Evolutionary conservation across 2,329 filamentous ascomycete species (phyloP).

Genomic region (Cladophialophora exuberans): DNA sequence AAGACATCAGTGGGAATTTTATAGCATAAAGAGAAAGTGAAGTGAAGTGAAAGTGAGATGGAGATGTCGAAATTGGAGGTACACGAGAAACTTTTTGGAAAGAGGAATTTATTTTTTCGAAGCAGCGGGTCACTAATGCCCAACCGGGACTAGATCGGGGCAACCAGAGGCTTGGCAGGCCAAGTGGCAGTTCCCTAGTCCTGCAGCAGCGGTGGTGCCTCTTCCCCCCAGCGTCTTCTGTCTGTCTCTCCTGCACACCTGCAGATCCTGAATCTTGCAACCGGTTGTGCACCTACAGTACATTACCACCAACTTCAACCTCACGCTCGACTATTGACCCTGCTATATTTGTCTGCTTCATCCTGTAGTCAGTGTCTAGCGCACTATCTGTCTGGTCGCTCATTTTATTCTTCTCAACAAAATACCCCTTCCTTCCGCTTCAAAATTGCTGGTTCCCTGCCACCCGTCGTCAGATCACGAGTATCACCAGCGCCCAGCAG

Average conservation of each 20-base stretch:
- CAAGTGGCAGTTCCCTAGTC: not conserved
- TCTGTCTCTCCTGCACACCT: slow-evolving; percentile 36
- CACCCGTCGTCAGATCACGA: slow-evolving; percentile 8
- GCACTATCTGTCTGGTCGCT: slow-evolving; percentile 5
- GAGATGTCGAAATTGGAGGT: not conserved
- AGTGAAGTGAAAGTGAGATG: not conserved
- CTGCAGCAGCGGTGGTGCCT: slow-evolving; percentile 2
- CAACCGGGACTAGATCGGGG: not conserved
- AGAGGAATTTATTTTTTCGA: slow-evolving; percentile 1
- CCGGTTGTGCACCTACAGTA: not conserved
- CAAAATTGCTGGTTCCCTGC: slow-evolving; percentile 1
- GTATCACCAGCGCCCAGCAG: slow-evolving; percentile 3
- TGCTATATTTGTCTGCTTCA: too few relatives aligned
- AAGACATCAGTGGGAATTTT: not conserved
- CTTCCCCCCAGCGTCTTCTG: slow-evolving; percentile 33
- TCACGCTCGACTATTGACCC: too few relatives aligned
- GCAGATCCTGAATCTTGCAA: slow-evolving; percentile 15
- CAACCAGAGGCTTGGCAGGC: not conserved
- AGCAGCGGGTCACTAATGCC: slow-evolving; percentile 6
- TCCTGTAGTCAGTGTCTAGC: too few relatives aligned
- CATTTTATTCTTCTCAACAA: slow-evolving; percentile 3
- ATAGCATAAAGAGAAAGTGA: not conserved
- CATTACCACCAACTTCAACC: not conserved
- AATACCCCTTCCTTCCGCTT: not conserved
- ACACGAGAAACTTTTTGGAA: not conserved